Conservation (phyloP, 345 rosid genomes). For the Gossypium turneri region DNA sequence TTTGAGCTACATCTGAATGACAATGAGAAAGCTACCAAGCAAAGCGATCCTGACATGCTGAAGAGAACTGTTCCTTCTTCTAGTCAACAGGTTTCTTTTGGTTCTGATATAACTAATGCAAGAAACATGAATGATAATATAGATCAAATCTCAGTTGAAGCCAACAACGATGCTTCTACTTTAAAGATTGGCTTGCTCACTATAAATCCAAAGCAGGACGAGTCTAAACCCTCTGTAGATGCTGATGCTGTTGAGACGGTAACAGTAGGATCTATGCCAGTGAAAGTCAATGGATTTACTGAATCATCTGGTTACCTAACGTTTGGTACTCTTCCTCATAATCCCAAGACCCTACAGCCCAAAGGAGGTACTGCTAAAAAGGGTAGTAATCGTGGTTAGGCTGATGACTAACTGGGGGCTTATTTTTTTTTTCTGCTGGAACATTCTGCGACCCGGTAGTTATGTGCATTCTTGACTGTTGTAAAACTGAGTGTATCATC, state of each 20-base stretch:
- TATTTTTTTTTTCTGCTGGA: background rate
- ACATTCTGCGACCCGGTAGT: background rate
- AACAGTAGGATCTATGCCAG: slow-evolving; percentile 65
- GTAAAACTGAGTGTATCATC: slow-evolving; percentile 4
- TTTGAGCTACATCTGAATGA: slow-evolving; percentile 20
- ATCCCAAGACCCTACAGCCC: slow-evolving; percentile 41
- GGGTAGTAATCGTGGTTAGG: slow-evolving; percentile 10
- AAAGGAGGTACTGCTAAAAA: slow-evolving; percentile 24
- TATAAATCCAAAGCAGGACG: slow-evolving; percentile 29
- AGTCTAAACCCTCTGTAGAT: slow-evolving; percentile 18
- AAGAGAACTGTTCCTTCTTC: slow-evolving; percentile 20
- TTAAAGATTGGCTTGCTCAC: slow-evolving; percentile 35
- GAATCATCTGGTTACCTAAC: slow-evolving; percentile 42
- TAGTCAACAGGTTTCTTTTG: slow-evolving; percentile 15
- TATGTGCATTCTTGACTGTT: slow-evolving; percentile 13
- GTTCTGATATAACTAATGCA: slow-evolving; percentile 17
- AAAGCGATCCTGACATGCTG: slow-evolving; percentile 14
- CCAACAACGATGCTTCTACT: slow-evolving; percentile 21
- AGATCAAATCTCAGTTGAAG: slow-evolving; percentile 16
- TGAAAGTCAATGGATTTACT: slow-evolving; percentile 56
- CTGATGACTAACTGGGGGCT: background rate
- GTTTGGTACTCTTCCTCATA: slow-evolving; percentile 64
- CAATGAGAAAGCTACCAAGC: slow-evolving; percentile 21
- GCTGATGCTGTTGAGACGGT: slow-evolving; percentile 31
- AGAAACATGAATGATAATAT: slow-evolving; percentile 10